Conservation (phyloP, 148 eudicot species). For the Rhododendron ferrugineum region DNA sequence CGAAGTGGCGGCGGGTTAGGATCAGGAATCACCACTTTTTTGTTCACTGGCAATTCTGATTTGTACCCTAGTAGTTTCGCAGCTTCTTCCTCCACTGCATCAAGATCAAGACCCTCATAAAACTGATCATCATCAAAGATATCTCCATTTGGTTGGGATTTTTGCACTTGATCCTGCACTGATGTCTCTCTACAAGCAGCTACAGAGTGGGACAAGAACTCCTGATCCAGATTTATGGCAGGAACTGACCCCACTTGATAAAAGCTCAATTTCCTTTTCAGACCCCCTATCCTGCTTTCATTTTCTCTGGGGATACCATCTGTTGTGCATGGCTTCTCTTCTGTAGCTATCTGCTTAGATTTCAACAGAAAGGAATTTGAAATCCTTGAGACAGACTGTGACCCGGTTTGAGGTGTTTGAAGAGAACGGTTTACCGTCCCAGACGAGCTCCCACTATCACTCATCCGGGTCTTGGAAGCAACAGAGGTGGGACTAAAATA, state of each 20-base stretch:
- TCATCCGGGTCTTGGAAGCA: conserved; percentile 27
- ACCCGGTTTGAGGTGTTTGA: conserved; percentile 31
- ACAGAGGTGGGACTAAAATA: conserved; percentile 36
- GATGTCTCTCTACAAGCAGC: conserved; percentile 24
- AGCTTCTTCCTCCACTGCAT: conserved; percentile 82
- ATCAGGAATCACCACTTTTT: conserved; percentile 19
- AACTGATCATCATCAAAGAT: conserved; percentile 63
- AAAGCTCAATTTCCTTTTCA: conserved; percentile 48
- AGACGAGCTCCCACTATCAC: conserved; percentile 33
- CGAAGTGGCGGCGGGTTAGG: conserved; percentile 17
- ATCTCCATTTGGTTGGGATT: conserved; percentile 22
- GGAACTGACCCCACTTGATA: conserved; percentile 32
- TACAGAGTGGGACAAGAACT: conserved; percentile 34
- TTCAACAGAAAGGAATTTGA: conserved; percentile 27
- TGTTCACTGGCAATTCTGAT: conserved; percentile 25
- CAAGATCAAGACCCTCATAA: conserved; percentile 73
- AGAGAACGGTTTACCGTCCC: conserved; percentile 20
- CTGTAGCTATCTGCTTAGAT: conserved; percentile 19
- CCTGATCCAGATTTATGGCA: conserved; percentile 48
- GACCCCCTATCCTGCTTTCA: conserved; percentile 17
- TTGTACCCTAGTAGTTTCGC: conserved; percentile 44
- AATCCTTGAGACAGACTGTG: conserved; percentile 27
- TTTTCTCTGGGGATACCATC: conserved; percentile 21
- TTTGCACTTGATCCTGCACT: conserved; percentile 17
- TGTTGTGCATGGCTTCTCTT: conserved; percentile 22